A percentile compares a stretch with the other conserved stretches of the same genome.
Evolutionary conservation across 768 basidiomycete species (phyloP).

Genomic region (Trametes punicea): DNA sequence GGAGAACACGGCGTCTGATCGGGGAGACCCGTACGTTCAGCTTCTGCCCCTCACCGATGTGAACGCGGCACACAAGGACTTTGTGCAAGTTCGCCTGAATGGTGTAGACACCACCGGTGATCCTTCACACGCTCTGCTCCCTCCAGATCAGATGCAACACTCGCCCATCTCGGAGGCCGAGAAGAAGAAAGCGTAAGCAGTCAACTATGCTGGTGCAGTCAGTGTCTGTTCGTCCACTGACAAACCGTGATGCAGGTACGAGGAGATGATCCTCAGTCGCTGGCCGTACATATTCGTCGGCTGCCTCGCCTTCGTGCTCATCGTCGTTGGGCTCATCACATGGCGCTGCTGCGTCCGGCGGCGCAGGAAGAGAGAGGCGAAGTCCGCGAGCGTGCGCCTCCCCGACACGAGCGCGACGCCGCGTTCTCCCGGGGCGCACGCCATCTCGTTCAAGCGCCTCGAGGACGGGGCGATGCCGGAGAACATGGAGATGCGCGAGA

Average conservation of each 20-base stretch:
- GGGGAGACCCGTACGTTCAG: slow-evolving; percentile 64
- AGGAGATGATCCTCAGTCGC: slow-evolving; percentile 29
- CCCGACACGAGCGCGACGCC: slow-evolving; percentile 3
- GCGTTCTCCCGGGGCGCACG: slow-evolving; percentile 3
- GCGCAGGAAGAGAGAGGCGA: slow-evolving; percentile 15
- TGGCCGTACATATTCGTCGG: slow-evolving; percentile 34
- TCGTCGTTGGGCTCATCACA: slow-evolving; percentile 27
- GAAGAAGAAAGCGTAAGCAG: slow-evolving; percentile 28
- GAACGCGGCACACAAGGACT: slow-evolving; percentile 56
- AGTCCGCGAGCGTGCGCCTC: slow-evolving; percentile 7
- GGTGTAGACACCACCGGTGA: slow-evolving; percentile 57
- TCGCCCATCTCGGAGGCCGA: slow-evolving; percentile 43
- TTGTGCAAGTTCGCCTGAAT: slow-evolving; percentile 56
- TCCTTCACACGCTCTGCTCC: slow-evolving; percentile 56
- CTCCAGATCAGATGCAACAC: slow-evolving; percentile 51
- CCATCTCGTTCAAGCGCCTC: slow-evolving; percentile 17
- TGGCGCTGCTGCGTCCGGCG: slow-evolving; percentile 32
- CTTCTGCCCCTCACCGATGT: slow-evolving; percentile 57
- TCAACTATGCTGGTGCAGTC: neutral
- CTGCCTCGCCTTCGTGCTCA: slow-evolving; percentile 29
- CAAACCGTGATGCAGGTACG: slow-evolving; percentile 24
- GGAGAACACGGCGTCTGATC: slow-evolving; percentile 41
- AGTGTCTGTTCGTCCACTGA: neutral
- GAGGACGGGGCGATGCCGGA: slow-evolving; percentile 11
- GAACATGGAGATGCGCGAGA: slow-evolving; percentile 16